These are phyloP conservation scores for Dothidotthia symphoricarpi DNA, from an alignment of 2,329 filamentous ascomycete species.

Conservation along the genomic window DNA sequence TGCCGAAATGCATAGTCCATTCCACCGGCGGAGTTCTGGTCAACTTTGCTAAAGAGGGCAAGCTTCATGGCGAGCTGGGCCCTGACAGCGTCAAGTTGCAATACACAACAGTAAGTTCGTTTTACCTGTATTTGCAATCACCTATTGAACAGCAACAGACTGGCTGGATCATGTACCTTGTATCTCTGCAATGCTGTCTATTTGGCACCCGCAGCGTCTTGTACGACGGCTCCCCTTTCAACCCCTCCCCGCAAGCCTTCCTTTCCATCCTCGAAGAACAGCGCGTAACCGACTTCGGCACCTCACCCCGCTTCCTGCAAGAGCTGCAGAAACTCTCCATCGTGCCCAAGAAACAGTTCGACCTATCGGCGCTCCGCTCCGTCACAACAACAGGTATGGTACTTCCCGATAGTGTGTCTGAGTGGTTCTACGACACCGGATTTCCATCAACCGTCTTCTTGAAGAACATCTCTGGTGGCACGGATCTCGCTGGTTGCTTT, in stretches of 20 bases:
- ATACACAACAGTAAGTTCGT: slow-evolving; percentile 52
- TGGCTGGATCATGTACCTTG: slow-evolving; percentile 82
- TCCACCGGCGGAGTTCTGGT: slow-evolving; percentile 65
- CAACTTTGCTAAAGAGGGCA: slow-evolving; percentile 60
- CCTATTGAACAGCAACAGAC: slow-evolving; percentile 18
- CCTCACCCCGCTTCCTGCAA: slow-evolving; percentile 72
- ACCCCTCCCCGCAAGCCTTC: slow-evolving; percentile 64
- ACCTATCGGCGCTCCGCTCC: slow-evolving; percentile 60
- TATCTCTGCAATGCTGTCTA: slow-evolving; percentile 58
- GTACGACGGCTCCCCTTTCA: slow-evolving; percentile 83
- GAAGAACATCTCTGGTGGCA: slow-evolving; percentile 73
- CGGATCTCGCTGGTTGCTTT: slow-evolving; percentile 70
- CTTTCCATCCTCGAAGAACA: slow-evolving; percentile 63
- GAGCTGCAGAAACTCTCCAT: slow-evolving; percentile 67
- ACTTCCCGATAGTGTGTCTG: slow-evolving; percentile 70
- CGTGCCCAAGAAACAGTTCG: slow-evolving; percentile 59
- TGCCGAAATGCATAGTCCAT: slow-evolving; percentile 84
- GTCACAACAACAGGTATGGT: slow-evolving; percentile 82
- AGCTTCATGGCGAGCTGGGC: slow-evolving; percentile 51
- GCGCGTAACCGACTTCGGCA: slow-evolving; percentile 69
- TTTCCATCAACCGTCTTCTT: slow-evolving; percentile 69
- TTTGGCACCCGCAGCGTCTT: slow-evolving; percentile 63
- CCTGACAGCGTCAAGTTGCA: slow-evolving; percentile 52
- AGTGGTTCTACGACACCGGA: slow-evolving; percentile 73
- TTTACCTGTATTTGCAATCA: not conserved